Evolutionary conservation across 2,329 filamentous ascomycete genomes (phyloP).

Genomic region (Aureobasidium leucospermi): DNA sequence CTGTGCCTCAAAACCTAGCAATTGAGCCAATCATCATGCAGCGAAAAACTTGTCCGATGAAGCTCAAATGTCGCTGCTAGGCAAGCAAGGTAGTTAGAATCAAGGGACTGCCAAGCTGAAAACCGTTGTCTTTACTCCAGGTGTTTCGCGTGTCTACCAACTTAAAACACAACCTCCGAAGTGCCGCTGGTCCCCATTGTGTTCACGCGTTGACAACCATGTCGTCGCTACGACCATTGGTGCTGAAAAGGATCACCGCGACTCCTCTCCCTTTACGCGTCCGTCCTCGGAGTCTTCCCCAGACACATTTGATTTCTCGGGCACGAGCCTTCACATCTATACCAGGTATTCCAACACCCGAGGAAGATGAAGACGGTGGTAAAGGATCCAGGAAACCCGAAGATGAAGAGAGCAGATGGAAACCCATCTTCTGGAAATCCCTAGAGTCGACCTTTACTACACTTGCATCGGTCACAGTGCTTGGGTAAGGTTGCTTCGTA

Average conservation of each 20-base stretch:
- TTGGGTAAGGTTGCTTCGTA: not conserved
- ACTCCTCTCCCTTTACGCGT: not conserved
- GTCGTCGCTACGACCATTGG: not conserved
- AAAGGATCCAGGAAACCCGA: not conserved
- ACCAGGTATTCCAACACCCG: constrained; percentile 4
- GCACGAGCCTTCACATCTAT: constrained; percentile 1
- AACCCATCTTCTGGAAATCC: constrained; percentile 13
- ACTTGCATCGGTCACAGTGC: constrained; percentile 6
- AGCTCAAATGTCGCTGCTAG: no score
- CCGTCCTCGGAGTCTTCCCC: not conserved
- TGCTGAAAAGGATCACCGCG: not conserved
- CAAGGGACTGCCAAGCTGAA: not conserved
- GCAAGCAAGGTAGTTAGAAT: not conserved
- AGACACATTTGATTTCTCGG: not conserved
- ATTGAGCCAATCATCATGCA: not conserved
- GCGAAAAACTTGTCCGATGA: not conserved
- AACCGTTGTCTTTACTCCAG: constrained; percentile 4
- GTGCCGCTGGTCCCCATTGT: not conserved
- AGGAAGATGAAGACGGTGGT: constrained; percentile 7
- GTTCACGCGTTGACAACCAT: not conserved
- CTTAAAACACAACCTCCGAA: not conserved
- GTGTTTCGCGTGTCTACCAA: not conserved
- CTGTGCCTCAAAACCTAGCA: not conserved
- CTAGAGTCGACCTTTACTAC: constrained; percentile 5
- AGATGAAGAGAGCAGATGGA: constrained; percentile 6